phyloP scores from a whole-genome alignment of 768 basidiomycete species.

The Boletus subparvulus region DNA sequence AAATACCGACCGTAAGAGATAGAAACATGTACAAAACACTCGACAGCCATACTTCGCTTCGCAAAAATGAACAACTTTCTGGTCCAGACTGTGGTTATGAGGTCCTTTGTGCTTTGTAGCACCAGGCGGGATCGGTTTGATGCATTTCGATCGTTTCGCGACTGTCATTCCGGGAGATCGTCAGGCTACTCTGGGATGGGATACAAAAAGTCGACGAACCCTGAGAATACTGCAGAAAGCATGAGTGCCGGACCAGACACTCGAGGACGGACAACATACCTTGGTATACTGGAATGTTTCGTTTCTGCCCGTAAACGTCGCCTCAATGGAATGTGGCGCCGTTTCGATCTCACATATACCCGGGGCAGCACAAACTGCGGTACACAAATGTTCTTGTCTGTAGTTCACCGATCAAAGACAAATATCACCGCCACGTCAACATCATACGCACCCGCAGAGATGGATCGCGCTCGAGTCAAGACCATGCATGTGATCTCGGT shows the following conservation, averaged over 20 bases:
- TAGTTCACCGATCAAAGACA: background rate
- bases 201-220: slow-evolving; percentile 30
- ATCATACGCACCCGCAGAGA: slow-evolving; percentile 52
- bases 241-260: background rate
- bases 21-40: background rate
- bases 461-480: slow-evolving; percentile 41
- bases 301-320: slow-evolving; percentile 58
- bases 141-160: slow-evolving; percentile 50
- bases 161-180: slow-evolving; percentile 29
- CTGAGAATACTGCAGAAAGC: slow-evolving; percentile 47
- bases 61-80: slow-evolving; percentile 53
- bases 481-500: slow-evolving; percentile 52
- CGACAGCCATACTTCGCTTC: slow-evolving; percentile 39
- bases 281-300: slow-evolving; percentile 67
- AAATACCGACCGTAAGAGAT: background rate
- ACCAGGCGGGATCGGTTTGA: slow-evolving; percentile 45
- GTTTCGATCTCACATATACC: slow-evolving; percentile 63
- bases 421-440: background rate
- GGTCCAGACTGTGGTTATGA: slow-evolving; percentile 49
- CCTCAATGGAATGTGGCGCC: slow-evolving; percentile 56
- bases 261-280: slow-evolving; percentile 32
- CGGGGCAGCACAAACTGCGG: slow-evolving; percentile 38
- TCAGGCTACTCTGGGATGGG: background rate
- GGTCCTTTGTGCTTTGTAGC: slow-evolving; percentile 42
- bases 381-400: slow-evolving; percentile 55